Evolutionary conservation across 768 basidiomycete species (phyloP), one percentile per base, ranked within the genome.

Genomic region (Leucocoprinus birnbaumii): DNA sequence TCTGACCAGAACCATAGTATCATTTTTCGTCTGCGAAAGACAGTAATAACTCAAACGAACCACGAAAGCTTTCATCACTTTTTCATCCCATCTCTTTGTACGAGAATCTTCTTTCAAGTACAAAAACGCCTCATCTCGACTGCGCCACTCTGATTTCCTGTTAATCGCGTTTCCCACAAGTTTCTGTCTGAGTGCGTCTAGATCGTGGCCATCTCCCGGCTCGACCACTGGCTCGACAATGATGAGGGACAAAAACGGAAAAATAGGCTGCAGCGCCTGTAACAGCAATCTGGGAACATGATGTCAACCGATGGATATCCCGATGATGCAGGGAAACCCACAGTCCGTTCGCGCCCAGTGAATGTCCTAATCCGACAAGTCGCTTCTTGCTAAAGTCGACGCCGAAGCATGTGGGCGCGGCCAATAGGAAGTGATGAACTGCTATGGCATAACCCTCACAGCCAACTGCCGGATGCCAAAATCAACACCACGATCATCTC

Each of bases 151-250:
- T 53, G 82, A 76, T 16, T 71, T 71, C 18, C 86, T 76, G 59
- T 76, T 74, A 24, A 74, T 70, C 0, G 86, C 83, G 11, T 71
- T 63, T 16, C 67, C 65, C 19, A 85, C 71, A 5, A 87, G 75
- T 7, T 60, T 55, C 1, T 56, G 46, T 21, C 79, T 72, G 19
- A 87, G 68, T 6, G 66, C 62, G 0, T 59, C 52, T 31, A 87
- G 67, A 22, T 74, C 73, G 25, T 74, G 62, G 1, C 71, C 63
- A 8, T 80, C 80, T 1, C 67, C 72, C 0, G 83, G 77, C 51
- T 78, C 82, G 44, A 89, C 66, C 70, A 89, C 73, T 2, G 86
- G 86, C 63, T 89, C 86, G 48, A 86, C 73, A 21, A 88, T 73
- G 56, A 87, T 70, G 55, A 88, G 61, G 3, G 77, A 78, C 0